A percentile compares a stretch with the other conserved stretches of the same genome.
Conservation (phyloP, 1,139 yeast species). For the Pichia sp. region DNA sequence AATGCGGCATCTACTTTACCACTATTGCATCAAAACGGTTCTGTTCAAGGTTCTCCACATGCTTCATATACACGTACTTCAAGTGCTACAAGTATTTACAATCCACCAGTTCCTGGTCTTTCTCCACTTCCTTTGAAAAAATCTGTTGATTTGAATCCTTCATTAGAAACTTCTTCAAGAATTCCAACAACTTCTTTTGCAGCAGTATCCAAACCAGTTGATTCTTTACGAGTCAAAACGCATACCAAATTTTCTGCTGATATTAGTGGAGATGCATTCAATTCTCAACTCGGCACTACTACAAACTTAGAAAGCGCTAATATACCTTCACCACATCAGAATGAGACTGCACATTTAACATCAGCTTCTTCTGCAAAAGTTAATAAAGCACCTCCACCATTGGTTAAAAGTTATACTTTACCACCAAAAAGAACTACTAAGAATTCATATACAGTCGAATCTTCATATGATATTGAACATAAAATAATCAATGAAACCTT, state of each 20-base stretch:
- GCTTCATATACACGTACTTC: background rate
- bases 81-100: background rate
- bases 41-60: background rate
- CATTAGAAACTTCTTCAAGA: constrained; percentile 1
- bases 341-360: background rate
- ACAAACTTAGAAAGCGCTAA: too few relatives aligned
- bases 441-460: background rate
- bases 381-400: too few relatives aligned
- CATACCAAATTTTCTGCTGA: too few relatives aligned
- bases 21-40: background rate
- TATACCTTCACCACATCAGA: too few relatives aligned
- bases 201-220: too few relatives aligned
- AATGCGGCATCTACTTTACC: background rate
- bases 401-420: too few relatives aligned
- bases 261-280: too few relatives aligned
- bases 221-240: too few relatives aligned
- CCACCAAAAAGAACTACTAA: background rate
- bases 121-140: background rate
- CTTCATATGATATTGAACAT: too few relatives aligned
- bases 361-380: background rate
- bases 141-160: background rate
- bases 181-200: background rate
- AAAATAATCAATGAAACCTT: background rate
- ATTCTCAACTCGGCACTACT: too few relatives aligned
- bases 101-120: background rate